Evolutionary conservation across 257 asterid species (phyloP).

Genomic region (Echium plantagineum): DNA sequence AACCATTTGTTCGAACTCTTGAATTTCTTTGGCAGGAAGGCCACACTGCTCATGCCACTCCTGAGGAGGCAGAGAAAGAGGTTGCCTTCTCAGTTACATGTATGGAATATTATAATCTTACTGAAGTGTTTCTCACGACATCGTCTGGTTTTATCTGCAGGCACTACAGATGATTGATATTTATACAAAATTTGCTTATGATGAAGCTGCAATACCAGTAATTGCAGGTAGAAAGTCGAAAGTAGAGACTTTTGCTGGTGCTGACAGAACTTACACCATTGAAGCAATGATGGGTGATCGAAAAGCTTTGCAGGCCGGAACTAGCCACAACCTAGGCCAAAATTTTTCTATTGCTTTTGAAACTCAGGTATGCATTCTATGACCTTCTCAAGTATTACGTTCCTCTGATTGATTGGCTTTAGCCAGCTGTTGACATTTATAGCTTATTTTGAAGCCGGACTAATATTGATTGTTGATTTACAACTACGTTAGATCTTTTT

Average conservation of each 20-base stretch:
- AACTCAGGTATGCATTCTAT: constrained; percentile 50
- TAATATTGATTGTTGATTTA: background rate
- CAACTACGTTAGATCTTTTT: background rate
- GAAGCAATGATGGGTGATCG: constrained; percentile 99
- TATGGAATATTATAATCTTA: constrained; percentile 6
- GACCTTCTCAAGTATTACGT: background rate
- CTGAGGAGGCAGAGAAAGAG: constrained; percentile 94
- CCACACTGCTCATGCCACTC: constrained; percentile 93
- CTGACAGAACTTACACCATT: constrained; percentile 83
- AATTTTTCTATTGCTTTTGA: constrained; percentile 93
- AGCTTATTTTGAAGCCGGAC: background rate
- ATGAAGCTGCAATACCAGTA: constrained; percentile 99
- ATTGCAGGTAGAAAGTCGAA: constrained; percentile 90
- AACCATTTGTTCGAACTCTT: constrained; percentile 88
- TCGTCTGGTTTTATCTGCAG: constrained; percentile 42
- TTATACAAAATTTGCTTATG: constrained; percentile 79
- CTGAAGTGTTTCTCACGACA: constrained; percentile 18
- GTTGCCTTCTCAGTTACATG: constrained; percentile 23
- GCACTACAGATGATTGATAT: constrained; percentile 92
- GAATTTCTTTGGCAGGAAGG: constrained; percentile 99
- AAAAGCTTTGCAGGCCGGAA: constrained; percentile 97
- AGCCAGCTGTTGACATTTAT: background rate
- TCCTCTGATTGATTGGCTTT: background rate
- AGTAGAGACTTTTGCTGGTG: constrained; percentile 96
- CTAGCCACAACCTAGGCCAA: constrained; percentile 98